Evolutionary conservation across 257 asterid species (phyloP), one percentile per base, ranked within the genome.

Genomic region (Datura wrightii): DNA sequence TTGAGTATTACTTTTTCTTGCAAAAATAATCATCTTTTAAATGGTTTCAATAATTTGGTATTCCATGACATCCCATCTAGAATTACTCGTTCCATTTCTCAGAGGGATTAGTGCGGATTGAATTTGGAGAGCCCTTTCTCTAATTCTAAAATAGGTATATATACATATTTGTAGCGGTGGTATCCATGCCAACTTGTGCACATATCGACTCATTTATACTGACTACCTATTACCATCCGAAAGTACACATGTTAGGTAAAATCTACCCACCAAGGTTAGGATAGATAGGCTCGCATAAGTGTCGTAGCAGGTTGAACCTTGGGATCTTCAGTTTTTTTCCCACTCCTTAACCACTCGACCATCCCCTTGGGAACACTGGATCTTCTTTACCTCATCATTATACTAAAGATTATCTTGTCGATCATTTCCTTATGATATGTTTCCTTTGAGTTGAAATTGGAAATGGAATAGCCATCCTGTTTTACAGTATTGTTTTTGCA

Each of bases 381-480:
- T 6, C 7, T 72, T 74, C 13, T 19, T 74, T 74, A 6, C 16
- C 1, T 74, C 14, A 31, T 74, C 42, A 3, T 3, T 2, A 15
- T 31, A 76, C 31, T 50, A 13, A 50, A 76, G 82, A 76, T 52
- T 31, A 31, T 31, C 63, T 7, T 7, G 46, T 52, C 8, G 63
- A 24, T 76, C 82, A 1, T 52, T 76, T 76, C 42, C 19, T 6
- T 50, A 50, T 31, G 8, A 41, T 41, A 69, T 39, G 79, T n/a
- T 69, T 16, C 53, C 8, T 76, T 50, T 52, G 46, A 50, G 82
- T 31, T 76, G 82, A 53, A 76, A 31, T 76, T 52, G 63, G 9
- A 76, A 31, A 63, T 76, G 63, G 14, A 76, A 50, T 14, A 31
- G 82, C 48, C 24, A 50, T 19, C 44, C 5, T 76, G 60, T 31